Percentiles rank a stretch among this genome's conserved stretches.
Evolutionary conservation across 192 early-diverging fungal species (phyloP).

Genomic region (Entophlyctis helioformis): DNA sequence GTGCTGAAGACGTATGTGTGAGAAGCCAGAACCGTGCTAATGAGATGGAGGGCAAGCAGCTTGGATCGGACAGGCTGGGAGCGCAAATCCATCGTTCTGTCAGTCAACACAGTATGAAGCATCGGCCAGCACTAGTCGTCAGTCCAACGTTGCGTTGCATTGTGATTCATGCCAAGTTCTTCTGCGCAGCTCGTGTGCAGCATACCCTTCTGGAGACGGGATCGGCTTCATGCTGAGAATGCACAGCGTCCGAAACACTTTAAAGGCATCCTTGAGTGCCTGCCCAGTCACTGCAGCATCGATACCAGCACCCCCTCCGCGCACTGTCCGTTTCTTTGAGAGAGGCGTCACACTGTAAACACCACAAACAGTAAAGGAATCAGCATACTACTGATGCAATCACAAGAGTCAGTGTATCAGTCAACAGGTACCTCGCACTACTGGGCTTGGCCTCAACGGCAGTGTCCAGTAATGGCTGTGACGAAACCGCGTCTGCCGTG

Average conservation of each 20-base stretch:
- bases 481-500: not conserved
- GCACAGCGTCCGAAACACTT: conserved; percentile 78
- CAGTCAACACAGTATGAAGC: too few relatives aligned
- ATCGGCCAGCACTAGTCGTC: too few relatives aligned
- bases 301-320: too few relatives aligned
- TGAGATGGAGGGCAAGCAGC: conserved; percentile 67
- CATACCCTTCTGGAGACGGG: conserved; percentile 44
- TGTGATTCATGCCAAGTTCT: too few relatives aligned
- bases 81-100: conserved; percentile 57
- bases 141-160: too few relatives aligned
- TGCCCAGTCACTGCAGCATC: too few relatives aligned
- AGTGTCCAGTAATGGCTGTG: not conserved
- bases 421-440: too few relatives aligned
- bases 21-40: conserved; percentile 60
- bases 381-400: too few relatives aligned
- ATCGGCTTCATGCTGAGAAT: conserved; percentile 80
- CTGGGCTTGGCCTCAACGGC: not conserved
- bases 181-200: not conserved
- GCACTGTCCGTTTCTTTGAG: too few relatives aligned
- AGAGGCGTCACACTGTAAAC: too few relatives aligned
- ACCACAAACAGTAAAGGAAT: too few relatives aligned
- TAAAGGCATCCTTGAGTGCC: conserved; percentile 69
- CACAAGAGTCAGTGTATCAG: too few relatives aligned
- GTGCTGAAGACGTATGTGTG: conserved; percentile 65
- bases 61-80: conserved; percentile 77